Evolutionary conservation across 768 basidiomycete genomes (phyloP).

Genomic region (Boletus reticulatus): DNA sequence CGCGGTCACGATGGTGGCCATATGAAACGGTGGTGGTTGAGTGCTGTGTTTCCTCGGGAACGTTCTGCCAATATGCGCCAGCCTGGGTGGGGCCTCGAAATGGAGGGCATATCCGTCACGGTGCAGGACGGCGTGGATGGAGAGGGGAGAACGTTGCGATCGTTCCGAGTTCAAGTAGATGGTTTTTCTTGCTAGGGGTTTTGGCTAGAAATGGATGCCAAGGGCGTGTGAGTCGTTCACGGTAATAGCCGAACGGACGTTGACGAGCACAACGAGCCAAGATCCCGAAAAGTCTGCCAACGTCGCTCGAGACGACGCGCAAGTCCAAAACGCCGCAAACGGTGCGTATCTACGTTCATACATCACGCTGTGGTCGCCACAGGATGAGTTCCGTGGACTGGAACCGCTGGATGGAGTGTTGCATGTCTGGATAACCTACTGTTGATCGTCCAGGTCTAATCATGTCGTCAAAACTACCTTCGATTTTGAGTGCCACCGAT

Average conservation of each 20-base stretch:
- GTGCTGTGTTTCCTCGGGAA: slow-evolving; percentile 57
- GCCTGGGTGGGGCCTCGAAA: slow-evolving; percentile 5
- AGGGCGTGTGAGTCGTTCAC: too few species aligned
- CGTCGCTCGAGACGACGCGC: slow-evolving; percentile 42
- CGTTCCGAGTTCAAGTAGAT: slow-evolving; percentile 34
- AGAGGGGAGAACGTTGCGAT: slow-evolving; percentile 21
- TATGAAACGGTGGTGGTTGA: slow-evolving; percentile 75
- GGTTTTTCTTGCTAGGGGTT: slow-evolving; percentile 24
- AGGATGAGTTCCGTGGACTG: slow-evolving; percentile 2
- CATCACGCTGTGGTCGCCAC: slow-evolving; percentile 4
- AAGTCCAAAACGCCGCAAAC: slow-evolving; percentile 36
- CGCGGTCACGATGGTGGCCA: slow-evolving; percentile 47
- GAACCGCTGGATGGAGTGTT: slow-evolving; percentile 36
- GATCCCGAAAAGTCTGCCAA: slow-evolving; percentile 31
- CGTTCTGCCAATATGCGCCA: slow-evolving; percentile 40
- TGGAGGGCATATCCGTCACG: slow-evolving; percentile 32
- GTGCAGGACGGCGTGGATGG: slow-evolving; percentile 25
- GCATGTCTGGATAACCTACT: slow-evolving; percentile 32
- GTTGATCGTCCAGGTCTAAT: slow-evolving; percentile 32
- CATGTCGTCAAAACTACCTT: slow-evolving; percentile 90
- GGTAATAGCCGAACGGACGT: too few species aligned
- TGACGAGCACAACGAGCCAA: slow-evolving; percentile 18
- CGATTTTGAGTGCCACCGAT: slow-evolving; percentile 90
- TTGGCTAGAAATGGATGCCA: too few species aligned
- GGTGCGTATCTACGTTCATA: slow-evolving; percentile 35